Evolutionary conservation across 192 early-diverging fungal genomes (phyloP).

Genomic region (Linderina pennispora): DNA sequence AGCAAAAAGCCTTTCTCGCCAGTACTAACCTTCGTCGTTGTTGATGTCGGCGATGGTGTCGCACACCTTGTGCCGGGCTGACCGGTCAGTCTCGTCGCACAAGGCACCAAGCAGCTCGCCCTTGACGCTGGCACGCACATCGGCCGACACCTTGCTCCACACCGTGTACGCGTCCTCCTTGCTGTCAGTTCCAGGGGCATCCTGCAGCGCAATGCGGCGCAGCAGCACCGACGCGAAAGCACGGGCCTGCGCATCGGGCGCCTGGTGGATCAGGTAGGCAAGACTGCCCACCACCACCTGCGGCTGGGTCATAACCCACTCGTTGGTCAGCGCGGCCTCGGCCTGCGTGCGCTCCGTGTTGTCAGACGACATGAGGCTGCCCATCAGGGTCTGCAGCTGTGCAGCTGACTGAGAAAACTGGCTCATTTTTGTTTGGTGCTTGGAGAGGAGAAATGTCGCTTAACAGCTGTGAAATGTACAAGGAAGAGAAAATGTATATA

Average conservation of each 20-base stretch:
- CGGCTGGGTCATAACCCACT: constrained; percentile 57
- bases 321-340: constrained; percentile 54
- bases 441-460: no score
- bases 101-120: constrained; percentile 73
- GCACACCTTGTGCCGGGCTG: constrained; percentile 85
- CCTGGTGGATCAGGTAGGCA: constrained; percentile 48
- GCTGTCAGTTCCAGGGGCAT: constrained; percentile 15
- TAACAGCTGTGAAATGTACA: no score
- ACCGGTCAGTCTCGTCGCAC: constrained; percentile 61
- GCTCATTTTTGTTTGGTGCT: constrained; percentile 14
- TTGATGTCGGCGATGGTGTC: constrained; percentile 91
- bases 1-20: no score
- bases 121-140: constrained; percentile 64
- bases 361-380: constrained; percentile 50
- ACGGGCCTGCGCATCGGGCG: constrained; percentile 51
- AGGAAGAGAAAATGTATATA: background rate
- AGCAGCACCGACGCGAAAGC: constrained; percentile 63
- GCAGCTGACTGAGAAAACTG: constrained; percentile 30
- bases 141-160: constrained; percentile 65
- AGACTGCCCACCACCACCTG: constrained; percentile 54
- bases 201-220: constrained; percentile 58
- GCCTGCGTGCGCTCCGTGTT: constrained; percentile 57
- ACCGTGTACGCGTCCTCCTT: constrained; percentile 55
- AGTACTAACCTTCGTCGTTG: constrained; percentile 50
- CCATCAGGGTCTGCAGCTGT: constrained; percentile 38